Evolutionary conservation across 306 rosid genomes (phyloP).

Genomic region (Begonia loranthoides): DNA sequence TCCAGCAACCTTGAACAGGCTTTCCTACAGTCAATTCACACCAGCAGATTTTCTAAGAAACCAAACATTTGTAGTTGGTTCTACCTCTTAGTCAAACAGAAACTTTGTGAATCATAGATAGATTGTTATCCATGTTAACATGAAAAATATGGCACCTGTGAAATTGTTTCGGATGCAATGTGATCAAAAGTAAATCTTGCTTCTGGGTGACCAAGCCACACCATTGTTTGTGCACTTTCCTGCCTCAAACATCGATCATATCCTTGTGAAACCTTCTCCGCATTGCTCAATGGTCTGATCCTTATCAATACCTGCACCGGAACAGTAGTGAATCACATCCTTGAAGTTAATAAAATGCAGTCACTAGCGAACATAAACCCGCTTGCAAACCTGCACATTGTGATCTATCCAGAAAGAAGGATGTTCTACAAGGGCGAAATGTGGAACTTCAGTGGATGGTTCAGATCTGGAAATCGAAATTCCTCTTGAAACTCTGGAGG

Average conservation of each 20-base stretch:
- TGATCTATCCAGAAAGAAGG: slow-evolving; percentile 85
- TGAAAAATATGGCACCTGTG: slow-evolving; percentile 41
- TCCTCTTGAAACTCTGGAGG: slow-evolving; percentile 20
- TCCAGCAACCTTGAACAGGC: slow-evolving; percentile 73
- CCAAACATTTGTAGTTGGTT: not conserved
- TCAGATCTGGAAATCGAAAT: slow-evolving; percentile 18
- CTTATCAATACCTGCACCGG: slow-evolving; percentile 66
- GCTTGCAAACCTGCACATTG: slow-evolving; percentile 59
- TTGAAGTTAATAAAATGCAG: not conserved
- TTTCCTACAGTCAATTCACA: slow-evolving; percentile 38
- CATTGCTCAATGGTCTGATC: slow-evolving; percentile 59
- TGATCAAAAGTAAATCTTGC: slow-evolving; percentile 90
- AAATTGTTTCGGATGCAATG: slow-evolving; percentile 63
- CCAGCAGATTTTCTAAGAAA: not conserved
- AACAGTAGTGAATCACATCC: slow-evolving; percentile 13
- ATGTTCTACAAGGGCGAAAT: slow-evolving; percentile 59
- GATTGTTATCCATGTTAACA: not conserved
- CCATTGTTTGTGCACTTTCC: slow-evolving; percentile 59
- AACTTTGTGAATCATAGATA: not conserved
- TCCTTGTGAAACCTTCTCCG: slow-evolving; percentile 66
- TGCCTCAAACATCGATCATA: slow-evolving; percentile 69
- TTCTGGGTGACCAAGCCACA: slow-evolving; percentile 95
- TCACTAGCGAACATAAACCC: slow-evolving; percentile 1
- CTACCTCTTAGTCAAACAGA: not conserved
- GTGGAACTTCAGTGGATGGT: slow-evolving; percentile 22